phyloP scores from a whole-genome alignment of 2,329 filamentous ascomycete genomes.

The Talaromyces albobiverticillius region DNA sequence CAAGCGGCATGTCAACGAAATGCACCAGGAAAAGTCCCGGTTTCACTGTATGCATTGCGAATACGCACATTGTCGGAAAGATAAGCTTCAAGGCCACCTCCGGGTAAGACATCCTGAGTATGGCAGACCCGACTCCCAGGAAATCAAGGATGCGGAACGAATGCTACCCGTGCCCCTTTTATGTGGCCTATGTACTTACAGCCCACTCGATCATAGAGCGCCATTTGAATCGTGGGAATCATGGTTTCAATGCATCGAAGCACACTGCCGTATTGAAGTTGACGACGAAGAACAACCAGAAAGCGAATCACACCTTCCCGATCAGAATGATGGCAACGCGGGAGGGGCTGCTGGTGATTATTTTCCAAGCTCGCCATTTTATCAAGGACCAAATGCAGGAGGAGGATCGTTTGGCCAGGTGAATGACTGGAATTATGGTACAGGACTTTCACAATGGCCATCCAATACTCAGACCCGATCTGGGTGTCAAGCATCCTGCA shows the following conservation, averaged over 20 bases:
- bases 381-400: background rate
- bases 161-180: background rate
- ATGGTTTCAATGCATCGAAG: constrained; percentile 5
- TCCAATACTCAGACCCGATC: background rate
- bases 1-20: constrained; percentile 11
- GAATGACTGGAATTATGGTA: background rate
- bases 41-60: constrained; percentile 8
- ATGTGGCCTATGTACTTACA: constrained; percentile 1
- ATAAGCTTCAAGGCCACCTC: constrained; percentile 9
- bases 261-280: constrained; percentile 3
- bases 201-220: constrained; percentile 7
- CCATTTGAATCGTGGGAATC: constrained; percentile 6
- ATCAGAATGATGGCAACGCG: background rate
- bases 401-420: background rate
- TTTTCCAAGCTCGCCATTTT: background rate
- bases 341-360: background rate
- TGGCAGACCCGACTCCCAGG: background rate
- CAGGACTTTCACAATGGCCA: background rate
- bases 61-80: background rate
- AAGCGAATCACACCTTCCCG: background rate
- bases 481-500: background rate
- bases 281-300: background rate
- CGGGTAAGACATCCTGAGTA: background rate
- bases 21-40: constrained; percentile 2
- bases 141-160: background rate